phyloP scores from a whole-genome alignment of 176 grass and related monocot species.

The Ananas comosus region DNA sequence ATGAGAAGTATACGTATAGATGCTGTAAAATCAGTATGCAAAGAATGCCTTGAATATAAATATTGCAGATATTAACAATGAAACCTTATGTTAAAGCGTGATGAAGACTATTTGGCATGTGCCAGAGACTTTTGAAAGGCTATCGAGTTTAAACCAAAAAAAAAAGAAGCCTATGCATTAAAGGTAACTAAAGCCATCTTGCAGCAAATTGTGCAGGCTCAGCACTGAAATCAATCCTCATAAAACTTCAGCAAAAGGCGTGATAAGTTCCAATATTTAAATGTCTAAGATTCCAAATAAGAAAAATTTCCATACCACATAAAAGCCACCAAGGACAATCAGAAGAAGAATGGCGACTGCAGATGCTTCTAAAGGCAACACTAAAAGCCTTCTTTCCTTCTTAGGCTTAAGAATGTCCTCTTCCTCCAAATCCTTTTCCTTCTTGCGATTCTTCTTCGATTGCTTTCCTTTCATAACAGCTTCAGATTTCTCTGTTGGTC shows the following conservation, averaged over 20 bases:
- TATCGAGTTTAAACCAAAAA: no score
- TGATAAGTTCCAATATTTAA: not conserved
- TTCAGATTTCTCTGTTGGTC: constrained; percentile 54
- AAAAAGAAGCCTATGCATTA: not conserved
- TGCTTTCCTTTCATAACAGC: constrained; percentile 58
- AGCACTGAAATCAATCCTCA: not conserved
- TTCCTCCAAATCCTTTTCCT: constrained; percentile 69
- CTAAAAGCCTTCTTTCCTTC: constrained; percentile 60
- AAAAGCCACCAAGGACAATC: constrained; percentile 81
- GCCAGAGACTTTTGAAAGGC: not conserved
- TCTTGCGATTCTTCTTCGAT: constrained; percentile 86
- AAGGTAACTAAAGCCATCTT: not conserved
- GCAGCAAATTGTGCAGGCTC: not conserved
- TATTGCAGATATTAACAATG: no score
- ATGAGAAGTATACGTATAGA: not conserved
- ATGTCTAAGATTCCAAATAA: not conserved
- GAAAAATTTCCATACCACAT: constrained; percentile 61
- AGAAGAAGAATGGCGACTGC: constrained; percentile 65
- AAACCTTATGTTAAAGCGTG: not conserved
- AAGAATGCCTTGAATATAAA: no score
- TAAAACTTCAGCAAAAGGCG: not conserved
- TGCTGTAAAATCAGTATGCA: no score
- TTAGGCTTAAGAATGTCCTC: constrained; percentile 38
- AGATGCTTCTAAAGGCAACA: constrained; percentile 80
- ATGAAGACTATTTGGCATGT: constrained; percentile 1